Conservation (phyloP, 2,329 filamentous ascomycete genomes). For the Peltaster fructicola region DNA sequence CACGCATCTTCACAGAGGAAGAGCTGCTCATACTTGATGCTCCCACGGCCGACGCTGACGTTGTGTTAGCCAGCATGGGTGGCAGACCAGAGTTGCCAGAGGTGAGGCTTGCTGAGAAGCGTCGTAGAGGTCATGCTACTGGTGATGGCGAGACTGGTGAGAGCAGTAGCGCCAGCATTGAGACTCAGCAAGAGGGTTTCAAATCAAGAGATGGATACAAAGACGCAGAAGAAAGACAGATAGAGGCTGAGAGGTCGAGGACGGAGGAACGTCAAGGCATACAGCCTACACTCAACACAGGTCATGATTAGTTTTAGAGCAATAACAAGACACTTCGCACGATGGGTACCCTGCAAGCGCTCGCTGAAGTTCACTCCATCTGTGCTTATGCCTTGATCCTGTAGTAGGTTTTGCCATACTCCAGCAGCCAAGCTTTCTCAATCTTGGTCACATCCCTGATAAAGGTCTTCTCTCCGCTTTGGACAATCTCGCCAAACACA, state of each 20-base stretch:
- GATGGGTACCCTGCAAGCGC: too few relatives aligned
- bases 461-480: constrained; percentile 73
- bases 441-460: constrained; percentile 88
- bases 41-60: constrained; percentile 35
- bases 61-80: constrained; percentile 35
- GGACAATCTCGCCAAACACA: constrained; percentile 82
- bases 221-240: too few relatives aligned
- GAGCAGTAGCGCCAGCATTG: constrained; percentile 7
- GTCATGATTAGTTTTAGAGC: too few relatives aligned
- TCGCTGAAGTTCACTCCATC: neutral
- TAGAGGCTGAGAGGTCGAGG: too few relatives aligned
- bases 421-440: constrained; percentile 77
- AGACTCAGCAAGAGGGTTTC: constrained; percentile 3
- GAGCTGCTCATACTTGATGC: constrained; percentile 36
- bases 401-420: constrained; percentile 78
- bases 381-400: constrained; percentile 27
- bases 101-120: constrained; percentile 12
- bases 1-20: constrained; percentile 30
- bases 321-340: too few relatives aligned
- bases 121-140: constrained; percentile 6
- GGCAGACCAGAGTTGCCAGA: constrained; percentile 27
- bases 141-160: constrained; percentile 11
- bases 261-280: too few relatives aligned
- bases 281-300: too few relatives aligned
- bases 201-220: constrained; percentile 4